Base-by-base conservation (phyloP, 345 rosid species). In the Lumnitzera littorea region DNA sequence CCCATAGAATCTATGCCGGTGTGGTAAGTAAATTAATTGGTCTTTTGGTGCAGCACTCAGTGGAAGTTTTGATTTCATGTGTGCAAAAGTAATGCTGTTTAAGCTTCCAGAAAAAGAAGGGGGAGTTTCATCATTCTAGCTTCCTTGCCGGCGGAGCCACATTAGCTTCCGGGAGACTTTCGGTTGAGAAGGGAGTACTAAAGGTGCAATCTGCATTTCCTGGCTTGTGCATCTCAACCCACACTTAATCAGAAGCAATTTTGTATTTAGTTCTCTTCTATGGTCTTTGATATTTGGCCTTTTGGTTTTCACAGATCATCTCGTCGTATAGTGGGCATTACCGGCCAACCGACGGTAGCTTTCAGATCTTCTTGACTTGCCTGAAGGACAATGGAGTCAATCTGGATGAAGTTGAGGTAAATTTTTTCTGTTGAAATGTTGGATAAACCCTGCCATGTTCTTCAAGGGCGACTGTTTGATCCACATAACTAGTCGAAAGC, bases 81-180 rank as follows among this genome's bases (percentile, higher is more conserved):
- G 27, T 46, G 47, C 20, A 49, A 36, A 25, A 50, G 48, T 36
- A 36, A 36, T 36, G 43, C 14, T 24, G 15, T 51, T 20, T 66
- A 47, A 54, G 61, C 48, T 67, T 72, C 66, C 84, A 92, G 96
- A 92, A 92, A 64, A 85, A 81, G 91, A 92, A 92, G 73, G 98
- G 98, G 54, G 58, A 53, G 60, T 92, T 92, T 68, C 98, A 92
- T 63, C 96, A 92, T 78, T 92, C 98, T 1, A 92, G 96, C 74
- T 92, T 92, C 64, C 76, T 92, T 64, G 98, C 98, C 0, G 98
- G 98, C 17, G 98, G 98, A 70, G 91, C 83, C 50, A 77, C 96
- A 0, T 66, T 87, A 62, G 96, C 96, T 2, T 96, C 96, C 1
- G 98, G 98, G 69, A 82, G 96, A 70, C 76, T 92, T 2, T 58